These are phyloP conservation scores for Cucurbita maxima DNA, from an alignment of 306 rosid genomes.

Conservation along the genomic window DNA sequence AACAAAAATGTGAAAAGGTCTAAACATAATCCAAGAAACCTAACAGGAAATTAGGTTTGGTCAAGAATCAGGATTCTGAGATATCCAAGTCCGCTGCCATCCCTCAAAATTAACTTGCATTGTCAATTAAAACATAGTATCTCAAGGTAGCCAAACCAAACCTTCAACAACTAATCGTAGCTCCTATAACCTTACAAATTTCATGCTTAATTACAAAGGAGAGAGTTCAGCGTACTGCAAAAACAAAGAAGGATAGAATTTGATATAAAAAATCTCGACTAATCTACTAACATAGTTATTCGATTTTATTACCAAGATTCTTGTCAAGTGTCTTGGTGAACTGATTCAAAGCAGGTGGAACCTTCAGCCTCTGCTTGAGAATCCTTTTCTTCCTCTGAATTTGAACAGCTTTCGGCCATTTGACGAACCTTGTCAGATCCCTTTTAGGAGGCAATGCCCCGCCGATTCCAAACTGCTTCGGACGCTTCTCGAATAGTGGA, in stretches of 20 bases:
- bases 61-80: neutral
- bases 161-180: neutral
- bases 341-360: constrained; percentile 54
- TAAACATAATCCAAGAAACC: neutral
- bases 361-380: constrained; percentile 56
- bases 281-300: neutral
- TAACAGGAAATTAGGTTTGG: neutral
- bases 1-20: neutral
- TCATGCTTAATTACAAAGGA: neutral
- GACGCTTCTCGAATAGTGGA: constrained; percentile 52
- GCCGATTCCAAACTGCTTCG: constrained; percentile 53
- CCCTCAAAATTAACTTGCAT: neutral
- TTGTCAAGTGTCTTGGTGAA: constrained; percentile 52
- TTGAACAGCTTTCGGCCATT: constrained; percentile 51
- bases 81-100: neutral
- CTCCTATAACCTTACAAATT: neutral
- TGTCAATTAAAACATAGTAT: neutral
- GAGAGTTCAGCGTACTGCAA: neutral
- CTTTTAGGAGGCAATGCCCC: constrained; percentile 59
- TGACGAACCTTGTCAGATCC: constrained; percentile 40
- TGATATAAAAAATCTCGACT: neutral
- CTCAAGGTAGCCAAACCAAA: neutral
- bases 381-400: constrained; percentile 52
- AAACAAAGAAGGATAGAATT: neutral
- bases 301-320: constrained; percentile 26